A percentile compares a stretch with the other conserved stretches of the same genome.
phyloP scores from a whole-genome alignment of 306 rosid genomes.

The Comarum palustre region DNA sequence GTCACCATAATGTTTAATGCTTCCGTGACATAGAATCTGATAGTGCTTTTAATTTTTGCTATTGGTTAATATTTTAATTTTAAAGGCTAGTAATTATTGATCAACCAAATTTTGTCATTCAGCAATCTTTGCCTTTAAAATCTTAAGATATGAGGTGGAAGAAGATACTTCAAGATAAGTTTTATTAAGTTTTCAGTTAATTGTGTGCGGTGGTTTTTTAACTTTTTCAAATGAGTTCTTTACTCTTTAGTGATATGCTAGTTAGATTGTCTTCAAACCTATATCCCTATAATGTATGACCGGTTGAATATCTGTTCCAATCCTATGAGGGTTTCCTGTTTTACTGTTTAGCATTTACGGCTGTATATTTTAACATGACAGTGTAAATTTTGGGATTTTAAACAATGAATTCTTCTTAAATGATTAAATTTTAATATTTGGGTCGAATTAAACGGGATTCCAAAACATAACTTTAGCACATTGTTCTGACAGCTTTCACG shows the following conservation, averaged over 20 bases:
- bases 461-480: conserved; percentile 21
- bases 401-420: not conserved
- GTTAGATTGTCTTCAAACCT: not conserved
- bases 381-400: not conserved
- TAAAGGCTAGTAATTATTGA: not conserved
- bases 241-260: not conserved
- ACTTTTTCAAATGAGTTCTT: not conserved
- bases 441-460: conserved; percentile 6
- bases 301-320: not conserved
- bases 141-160: not conserved
- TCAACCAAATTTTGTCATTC: not conserved
- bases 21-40: not conserved
- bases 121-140: not conserved
- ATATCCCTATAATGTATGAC: not conserved
- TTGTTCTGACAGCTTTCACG: conserved; percentile 58
- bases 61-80: not conserved
- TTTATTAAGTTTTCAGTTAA: not conserved
- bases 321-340: not conserved
- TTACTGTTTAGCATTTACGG: not conserved
- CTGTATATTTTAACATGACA: not conserved
- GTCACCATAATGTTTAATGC: not conserved
- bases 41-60: not conserved
- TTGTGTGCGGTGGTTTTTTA: not conserved
- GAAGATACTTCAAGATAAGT: not conserved
- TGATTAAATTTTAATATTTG: not conserved